phyloP scores from a whole-genome alignment of 768 basidiomycete species.

The Naganishia randhawae region DNA sequence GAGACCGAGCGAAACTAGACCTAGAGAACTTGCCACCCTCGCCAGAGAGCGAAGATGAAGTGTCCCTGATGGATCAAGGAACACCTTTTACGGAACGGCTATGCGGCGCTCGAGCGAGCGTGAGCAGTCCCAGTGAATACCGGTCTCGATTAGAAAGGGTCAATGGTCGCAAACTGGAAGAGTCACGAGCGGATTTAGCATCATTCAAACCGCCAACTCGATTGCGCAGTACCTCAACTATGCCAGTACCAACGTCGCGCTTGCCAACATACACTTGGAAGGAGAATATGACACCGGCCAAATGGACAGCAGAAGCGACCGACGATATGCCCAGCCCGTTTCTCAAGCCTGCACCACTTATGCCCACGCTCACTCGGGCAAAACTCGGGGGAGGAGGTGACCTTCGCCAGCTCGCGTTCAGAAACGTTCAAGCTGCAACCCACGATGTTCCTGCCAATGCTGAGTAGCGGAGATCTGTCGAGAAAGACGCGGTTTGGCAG shows the following conservation, averaged over 20 bases:
- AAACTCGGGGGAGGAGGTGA: slow-evolving; percentile 12
- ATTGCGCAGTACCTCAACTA: neutral
- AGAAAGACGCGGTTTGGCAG: neutral
- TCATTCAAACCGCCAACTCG: slow-evolving; percentile 18
- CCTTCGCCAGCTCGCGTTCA: slow-evolving; percentile 17
- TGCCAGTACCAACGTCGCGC: slow-evolving; percentile 36
- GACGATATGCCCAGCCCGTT: slow-evolving; percentile 48
- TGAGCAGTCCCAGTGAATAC: slow-evolving; percentile 42
- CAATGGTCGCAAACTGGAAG: slow-evolving; percentile 11
- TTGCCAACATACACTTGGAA: slow-evolving; percentile 39
- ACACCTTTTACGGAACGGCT: slow-evolving; percentile 20
- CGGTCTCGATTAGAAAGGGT: slow-evolving; percentile 2
- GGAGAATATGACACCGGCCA: slow-evolving; percentile 48
- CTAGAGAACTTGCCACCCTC: slow-evolving; percentile 22
- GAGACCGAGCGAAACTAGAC: slow-evolving; percentile 16
- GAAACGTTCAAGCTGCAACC: slow-evolving; percentile 11
- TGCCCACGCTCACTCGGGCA: slow-evolving; percentile 15
- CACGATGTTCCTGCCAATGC: neutral
- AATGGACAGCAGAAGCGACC: slow-evolving; percentile 42
- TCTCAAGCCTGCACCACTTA: slow-evolving; percentile 28
- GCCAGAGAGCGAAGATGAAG: slow-evolving; percentile 18
- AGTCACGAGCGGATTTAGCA: slow-evolving; percentile 5
- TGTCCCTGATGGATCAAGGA: slow-evolving; percentile 27
- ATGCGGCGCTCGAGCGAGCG: slow-evolving; percentile 33
- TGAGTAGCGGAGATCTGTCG: neutral